Conservation (phyloP, 2,329 filamentous ascomycete genomes). For the Calonectria montana region DNA sequence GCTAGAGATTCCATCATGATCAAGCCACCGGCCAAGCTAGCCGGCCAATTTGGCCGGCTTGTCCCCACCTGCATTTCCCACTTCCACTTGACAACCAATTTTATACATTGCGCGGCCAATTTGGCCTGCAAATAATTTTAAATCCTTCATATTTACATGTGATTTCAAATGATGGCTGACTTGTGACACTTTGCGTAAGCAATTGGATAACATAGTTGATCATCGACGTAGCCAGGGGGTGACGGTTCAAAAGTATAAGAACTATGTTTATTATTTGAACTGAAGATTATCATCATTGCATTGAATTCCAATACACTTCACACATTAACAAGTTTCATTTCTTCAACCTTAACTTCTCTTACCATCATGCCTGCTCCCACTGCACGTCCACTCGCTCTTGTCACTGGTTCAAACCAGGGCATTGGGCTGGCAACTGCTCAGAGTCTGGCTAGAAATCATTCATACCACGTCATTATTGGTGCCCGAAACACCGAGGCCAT, state of each 20-base stretch:
- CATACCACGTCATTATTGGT: conserved; percentile 49
- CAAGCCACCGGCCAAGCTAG: not conserved
- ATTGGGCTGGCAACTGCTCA: conserved; percentile 34
- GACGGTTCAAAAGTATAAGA: not conserved
- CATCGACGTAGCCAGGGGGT: not conserved
- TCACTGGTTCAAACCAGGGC: conserved; percentile 40
- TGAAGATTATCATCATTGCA: not conserved
- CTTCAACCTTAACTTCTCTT: not conserved
- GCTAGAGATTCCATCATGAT: not conserved
- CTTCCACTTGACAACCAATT: not conserved
- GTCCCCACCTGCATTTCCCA: not conserved
- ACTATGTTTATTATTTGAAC: not conserved
- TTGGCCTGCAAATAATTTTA: not conserved
- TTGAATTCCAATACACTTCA: not conserved
- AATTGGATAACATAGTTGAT: not conserved
- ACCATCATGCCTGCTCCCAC: conserved; percentile 19
- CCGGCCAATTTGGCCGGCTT: not conserved
- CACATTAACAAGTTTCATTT: not conserved
- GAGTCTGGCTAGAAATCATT: conserved; percentile 39
- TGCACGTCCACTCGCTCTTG: conserved; percentile 24
- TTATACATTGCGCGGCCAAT: not conserved
- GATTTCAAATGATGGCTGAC: not conserved
- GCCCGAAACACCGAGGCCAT: conserved; percentile 44
- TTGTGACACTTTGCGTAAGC: not conserved
- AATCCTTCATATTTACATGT: not conserved